These are phyloP conservation scores for Chlorella ohadii DNA, from an alignment of 139 green algal genomes.

Conservation along the genomic window DNA sequence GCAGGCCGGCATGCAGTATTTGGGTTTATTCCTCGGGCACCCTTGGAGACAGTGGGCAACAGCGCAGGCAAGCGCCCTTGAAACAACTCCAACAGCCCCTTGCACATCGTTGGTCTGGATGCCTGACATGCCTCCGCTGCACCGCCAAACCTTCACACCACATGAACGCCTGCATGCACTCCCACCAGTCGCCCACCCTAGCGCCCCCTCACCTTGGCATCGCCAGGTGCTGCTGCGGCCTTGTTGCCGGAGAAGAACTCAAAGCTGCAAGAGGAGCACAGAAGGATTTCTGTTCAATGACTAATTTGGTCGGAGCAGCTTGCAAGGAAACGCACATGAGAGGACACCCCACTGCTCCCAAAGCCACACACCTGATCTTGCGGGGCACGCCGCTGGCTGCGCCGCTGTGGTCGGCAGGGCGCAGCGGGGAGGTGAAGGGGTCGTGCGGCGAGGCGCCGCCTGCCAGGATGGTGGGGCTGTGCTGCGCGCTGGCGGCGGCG, in stretches of 20 bases:
- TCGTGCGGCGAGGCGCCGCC: not conserved
- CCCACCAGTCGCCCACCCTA: too few relatives aligned
- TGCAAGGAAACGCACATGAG: too few relatives aligned
- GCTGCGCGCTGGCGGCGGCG: constrained; percentile 17
- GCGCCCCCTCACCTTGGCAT: constrained; percentile 13
- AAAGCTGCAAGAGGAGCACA: not conserved
- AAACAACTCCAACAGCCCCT: not conserved
- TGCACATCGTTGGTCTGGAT: too few relatives aligned
- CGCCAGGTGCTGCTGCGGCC: not conserved
- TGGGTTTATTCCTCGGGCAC: not conserved
- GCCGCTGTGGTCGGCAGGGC: not conserved
- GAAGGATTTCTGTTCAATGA: too few relatives aligned
- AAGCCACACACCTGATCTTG: not conserved
- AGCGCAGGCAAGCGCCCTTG: not conserved
- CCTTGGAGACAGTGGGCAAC: not conserved
- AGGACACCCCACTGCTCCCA: not conserved
- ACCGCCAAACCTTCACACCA: too few relatives aligned
- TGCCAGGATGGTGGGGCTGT: constrained; percentile 30
- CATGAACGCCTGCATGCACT: too few relatives aligned
- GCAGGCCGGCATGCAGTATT: not conserved
- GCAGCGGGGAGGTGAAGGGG: constrained; percentile 16
- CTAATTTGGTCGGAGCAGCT: too few relatives aligned
- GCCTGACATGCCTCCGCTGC: too few relatives aligned
- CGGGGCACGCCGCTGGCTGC: not conserved
- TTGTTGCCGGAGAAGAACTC: constrained; percentile 10